Conservation (phyloP, 2,329 filamentous ascomycete species). For the Trichophyton rubrum region DNA sequence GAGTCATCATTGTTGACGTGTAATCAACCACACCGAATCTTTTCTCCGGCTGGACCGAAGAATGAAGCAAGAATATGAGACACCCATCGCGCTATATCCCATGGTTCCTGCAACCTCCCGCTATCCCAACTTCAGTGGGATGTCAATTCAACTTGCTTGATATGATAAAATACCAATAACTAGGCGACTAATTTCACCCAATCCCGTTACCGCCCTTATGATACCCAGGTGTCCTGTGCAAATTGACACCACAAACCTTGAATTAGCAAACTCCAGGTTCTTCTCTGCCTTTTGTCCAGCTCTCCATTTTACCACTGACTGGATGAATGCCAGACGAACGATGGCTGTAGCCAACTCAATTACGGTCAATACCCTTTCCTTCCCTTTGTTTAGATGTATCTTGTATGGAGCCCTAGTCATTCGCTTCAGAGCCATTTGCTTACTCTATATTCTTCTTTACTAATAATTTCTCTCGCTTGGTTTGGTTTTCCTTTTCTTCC, state of each 20-base stretch:
- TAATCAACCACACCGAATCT: neutral
- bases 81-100: neutral
- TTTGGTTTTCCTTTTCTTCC: neutral
- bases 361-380: neutral
- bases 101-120: neutral
- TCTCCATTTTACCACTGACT: neutral
- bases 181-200: neutral
- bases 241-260: neutral
- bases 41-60: neutral
- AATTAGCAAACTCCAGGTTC: neutral
- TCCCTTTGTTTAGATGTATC: slow-evolving; percentile 2
- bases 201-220: neutral
- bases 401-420: neutral
- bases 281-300: neutral
- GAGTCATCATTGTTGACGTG: neutral
- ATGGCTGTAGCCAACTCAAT: neutral
- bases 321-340: neutral
- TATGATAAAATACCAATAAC: neutral
- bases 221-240: neutral
- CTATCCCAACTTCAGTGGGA: neutral
- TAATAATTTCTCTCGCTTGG: neutral
- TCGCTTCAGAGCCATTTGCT: neutral
- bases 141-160: neutral
- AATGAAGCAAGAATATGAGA: neutral
- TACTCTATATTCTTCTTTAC: neutral